These are phyloP conservation scores for Pythium guiyangense DNA, from an alignment of 352 stramenopile genomes.

Conservation along the genomic window DNA sequence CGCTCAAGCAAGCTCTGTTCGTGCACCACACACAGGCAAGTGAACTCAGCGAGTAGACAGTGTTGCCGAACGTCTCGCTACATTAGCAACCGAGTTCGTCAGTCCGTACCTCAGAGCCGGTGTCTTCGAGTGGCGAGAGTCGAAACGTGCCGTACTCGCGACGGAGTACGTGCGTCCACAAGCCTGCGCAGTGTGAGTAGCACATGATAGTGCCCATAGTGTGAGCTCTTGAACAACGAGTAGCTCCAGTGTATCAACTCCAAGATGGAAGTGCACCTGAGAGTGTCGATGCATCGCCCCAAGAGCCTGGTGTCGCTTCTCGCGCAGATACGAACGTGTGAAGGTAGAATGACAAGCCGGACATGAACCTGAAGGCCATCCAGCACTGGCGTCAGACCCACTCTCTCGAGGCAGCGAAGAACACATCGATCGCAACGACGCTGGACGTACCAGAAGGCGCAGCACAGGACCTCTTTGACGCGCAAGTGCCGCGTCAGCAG, in stretches of 20 bases:
- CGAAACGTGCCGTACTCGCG: constrained; percentile 91
- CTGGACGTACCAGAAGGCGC: constrained; percentile 19
- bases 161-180: constrained; percentile 66
- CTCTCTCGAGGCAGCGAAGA: not conserved
- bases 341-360: constrained; percentile 26
- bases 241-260: not conserved
- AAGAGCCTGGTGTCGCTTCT: constrained; percentile 60
- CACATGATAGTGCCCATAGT: not conserved
- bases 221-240: not conserved
- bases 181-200: constrained; percentile 10
- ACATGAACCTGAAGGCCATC: constrained; percentile 22
- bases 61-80: not conserved
- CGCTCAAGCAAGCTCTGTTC: constrained; percentile 17
- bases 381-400: not conserved
- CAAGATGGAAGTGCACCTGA: constrained; percentile 27
- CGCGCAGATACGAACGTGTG: constrained; percentile 25
- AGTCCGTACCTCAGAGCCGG: constrained; percentile 24
- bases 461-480: constrained; percentile 14
- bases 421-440: no score
- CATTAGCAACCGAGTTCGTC: not conserved
- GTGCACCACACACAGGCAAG: not conserved
- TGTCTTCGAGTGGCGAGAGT: constrained; percentile 67
- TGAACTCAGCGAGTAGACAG: not conserved
- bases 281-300: constrained; percentile 85
- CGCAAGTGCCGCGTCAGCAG: constrained; percentile 19